Evolutionary conservation across 805 yeast genomes (phyloP).

Genomic region (Metschnikowia chrysomelidarum): DNA sequence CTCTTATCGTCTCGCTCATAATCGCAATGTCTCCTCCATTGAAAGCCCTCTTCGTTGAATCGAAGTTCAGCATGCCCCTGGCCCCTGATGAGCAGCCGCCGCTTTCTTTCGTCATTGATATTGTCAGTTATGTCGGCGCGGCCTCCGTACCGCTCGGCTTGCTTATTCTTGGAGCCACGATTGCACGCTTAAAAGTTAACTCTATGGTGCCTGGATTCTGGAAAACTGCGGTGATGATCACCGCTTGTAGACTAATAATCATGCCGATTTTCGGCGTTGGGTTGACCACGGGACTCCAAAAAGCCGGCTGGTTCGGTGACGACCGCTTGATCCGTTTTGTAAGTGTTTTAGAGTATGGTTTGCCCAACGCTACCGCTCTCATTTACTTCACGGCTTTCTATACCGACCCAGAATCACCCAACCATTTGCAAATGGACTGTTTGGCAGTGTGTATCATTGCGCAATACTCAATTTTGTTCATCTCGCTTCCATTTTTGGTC

Average conservation of each 20-base stretch:
- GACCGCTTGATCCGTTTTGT: slow-evolving; percentile 68
- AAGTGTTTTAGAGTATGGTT: slow-evolving; percentile 67
- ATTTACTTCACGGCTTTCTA: slow-evolving; percentile 87
- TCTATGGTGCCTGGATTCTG: slow-evolving; percentile 68
- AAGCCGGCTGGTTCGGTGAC: slow-evolving; percentile 61
- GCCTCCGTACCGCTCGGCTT: slow-evolving; percentile 91
- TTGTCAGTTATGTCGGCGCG: slow-evolving; percentile 72
- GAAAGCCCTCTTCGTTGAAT: slow-evolving; percentile 50
- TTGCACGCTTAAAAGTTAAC: slow-evolving; percentile 66
- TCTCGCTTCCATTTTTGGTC: slow-evolving; percentile 73
- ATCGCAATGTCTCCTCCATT: slow-evolving; percentile 83
- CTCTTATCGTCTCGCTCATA: slow-evolving; percentile 62
- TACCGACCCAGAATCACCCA: slow-evolving; percentile 58
- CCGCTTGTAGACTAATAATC: slow-evolving; percentile 56
- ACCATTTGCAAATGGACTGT: slow-evolving; percentile 76
- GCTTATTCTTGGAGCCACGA: slow-evolving; percentile 79
- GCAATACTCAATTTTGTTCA: slow-evolving; percentile 66
- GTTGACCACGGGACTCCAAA: slow-evolving; percentile 53
- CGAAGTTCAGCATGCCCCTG: slow-evolving; percentile 50
- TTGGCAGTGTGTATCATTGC: slow-evolving; percentile 70
- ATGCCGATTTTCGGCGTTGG: slow-evolving; percentile 78
- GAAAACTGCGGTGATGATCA: slow-evolving; percentile 60
- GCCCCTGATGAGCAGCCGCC: slow-evolving; percentile 91
- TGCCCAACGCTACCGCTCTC: slow-evolving; percentile 87
- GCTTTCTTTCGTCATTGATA: slow-evolving; percentile 80